These are phyloP conservation scores for Cymbidium sinense DNA, from an alignment of 106 monocot species.

Conservation along the genomic window DNA sequence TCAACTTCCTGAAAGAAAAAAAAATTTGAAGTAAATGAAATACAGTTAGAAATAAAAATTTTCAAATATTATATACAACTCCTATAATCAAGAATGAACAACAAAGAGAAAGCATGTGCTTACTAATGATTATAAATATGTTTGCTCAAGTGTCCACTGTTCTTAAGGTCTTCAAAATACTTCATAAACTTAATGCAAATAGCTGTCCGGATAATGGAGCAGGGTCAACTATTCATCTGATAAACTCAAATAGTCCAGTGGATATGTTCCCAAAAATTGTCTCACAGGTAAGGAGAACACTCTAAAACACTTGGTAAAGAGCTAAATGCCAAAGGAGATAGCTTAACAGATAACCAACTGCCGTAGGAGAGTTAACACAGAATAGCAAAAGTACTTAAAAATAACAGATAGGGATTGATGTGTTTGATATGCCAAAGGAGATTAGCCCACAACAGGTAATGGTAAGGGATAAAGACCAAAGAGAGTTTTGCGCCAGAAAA, in stretches of 20 bases:
- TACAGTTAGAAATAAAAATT: not conserved
- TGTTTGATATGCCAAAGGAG: conserved; percentile 7
- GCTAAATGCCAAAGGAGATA: not conserved
- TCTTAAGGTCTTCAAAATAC: not conserved
- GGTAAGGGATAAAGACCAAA: conserved; percentile 22
- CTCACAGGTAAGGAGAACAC: not conserved
- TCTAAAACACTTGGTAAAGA: not conserved
- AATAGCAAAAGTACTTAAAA: not conserved
- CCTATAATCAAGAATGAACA: not conserved
- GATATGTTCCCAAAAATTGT: not conserved
- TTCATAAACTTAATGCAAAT: not conserved
- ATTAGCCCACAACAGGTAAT: not conserved
- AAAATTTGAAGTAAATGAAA: not conserved
- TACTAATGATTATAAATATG: not conserved
- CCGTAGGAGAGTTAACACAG: not conserved
- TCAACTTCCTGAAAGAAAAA: not conserved
- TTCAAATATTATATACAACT: not conserved
- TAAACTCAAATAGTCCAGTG: not conserved
- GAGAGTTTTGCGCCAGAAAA: conserved; percentile 18
- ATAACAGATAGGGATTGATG: not conserved
- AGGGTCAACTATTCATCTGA: not conserved
- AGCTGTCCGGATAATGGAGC: not conserved
- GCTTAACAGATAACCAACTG: too few species aligned
- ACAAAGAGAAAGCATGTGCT: not conserved
- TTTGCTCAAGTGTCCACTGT: not conserved